Evolutionary conservation across 2,329 filamentous ascomycete species (phyloP).

Genomic region (Aspergillus sp.): DNA sequence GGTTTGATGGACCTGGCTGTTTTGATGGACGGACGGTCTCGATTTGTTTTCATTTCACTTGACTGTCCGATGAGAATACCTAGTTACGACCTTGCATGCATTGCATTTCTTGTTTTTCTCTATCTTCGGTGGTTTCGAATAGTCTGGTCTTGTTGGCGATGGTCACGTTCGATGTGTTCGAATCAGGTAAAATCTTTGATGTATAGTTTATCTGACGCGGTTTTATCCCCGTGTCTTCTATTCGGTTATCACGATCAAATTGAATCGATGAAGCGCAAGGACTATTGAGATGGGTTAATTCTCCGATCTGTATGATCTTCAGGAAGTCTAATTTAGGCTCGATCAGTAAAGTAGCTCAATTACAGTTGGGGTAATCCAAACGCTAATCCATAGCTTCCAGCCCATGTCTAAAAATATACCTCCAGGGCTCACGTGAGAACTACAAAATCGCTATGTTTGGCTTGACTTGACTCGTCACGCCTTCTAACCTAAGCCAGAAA

Average conservation of each 20-base stretch:
- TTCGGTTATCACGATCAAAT: not conserved
- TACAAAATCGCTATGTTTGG: no score
- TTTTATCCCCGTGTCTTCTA: not conserved
- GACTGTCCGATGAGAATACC: not conserved
- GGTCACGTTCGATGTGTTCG: not conserved
- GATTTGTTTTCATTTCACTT: not conserved
- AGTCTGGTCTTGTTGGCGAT: not conserved
- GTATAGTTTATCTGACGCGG: not conserved
- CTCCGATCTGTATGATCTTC: not conserved
- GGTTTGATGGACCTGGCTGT: conserved; percentile 2
- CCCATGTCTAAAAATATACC: no score
- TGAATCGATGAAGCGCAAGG: not conserved
- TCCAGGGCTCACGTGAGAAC: no score
- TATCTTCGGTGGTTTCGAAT: no score
- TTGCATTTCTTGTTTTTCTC: not conserved
- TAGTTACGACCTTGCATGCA: not conserved
- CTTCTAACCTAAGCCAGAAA: no score
- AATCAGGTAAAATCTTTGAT: not conserved
- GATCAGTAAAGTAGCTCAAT: no score
- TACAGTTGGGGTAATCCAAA: no score
- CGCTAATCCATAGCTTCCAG: no score
- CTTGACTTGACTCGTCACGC: no score
- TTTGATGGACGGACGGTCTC: not conserved
- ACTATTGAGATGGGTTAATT: not conserved
- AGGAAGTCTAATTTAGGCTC: not conserved